These are phyloP conservation scores for Fulvia fulva DNA, from an alignment of 2,329 filamentous ascomycete species.

Conservation along the genomic window DNA sequence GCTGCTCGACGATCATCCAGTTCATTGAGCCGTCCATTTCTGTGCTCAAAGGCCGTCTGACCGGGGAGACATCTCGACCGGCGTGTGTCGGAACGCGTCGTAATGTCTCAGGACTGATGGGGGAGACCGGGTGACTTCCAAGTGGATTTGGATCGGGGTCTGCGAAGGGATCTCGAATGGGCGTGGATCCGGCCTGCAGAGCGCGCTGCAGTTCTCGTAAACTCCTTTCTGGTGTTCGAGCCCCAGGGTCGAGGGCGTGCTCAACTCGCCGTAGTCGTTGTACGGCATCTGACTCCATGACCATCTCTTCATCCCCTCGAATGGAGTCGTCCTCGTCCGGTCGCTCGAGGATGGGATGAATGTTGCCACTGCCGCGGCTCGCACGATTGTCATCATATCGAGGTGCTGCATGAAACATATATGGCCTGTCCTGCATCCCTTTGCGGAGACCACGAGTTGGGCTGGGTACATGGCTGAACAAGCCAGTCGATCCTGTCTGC, in stretches of 20 bases:
- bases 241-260: conserved; percentile 1
- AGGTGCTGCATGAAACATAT: conserved; percentile 37
- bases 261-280: conserved; percentile 3
- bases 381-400: conserved; percentile 49
- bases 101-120: conserved; percentile 20
- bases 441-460: conserved; percentile 47
- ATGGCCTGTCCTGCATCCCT: conserved; percentile 35
- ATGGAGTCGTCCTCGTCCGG: conserved; percentile 20
- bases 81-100: conserved; percentile 25
- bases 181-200: conserved; percentile 6
- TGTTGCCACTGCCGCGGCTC: conserved; percentile 45
- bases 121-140: conserved; percentile 29
- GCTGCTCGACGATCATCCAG: conserved; percentile 26
- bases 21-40: conserved; percentile 24
- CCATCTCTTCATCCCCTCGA: conserved; percentile 3
- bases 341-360: conserved; percentile 22
- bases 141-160: conserved; percentile 38
- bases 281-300: conserved; percentile 5
- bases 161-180: conserved; percentile 36
- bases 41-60: conserved; percentile 17
- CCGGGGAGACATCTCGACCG: conserved; percentile 13
- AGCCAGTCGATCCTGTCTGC: conserved; percentile 42
- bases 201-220: conserved; percentile 16
- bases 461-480: conserved; percentile 47
- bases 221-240: conserved; percentile 10